Evolutionary conservation across 2,329 filamentous ascomycete genomes (phyloP), one percentile per base, ranked within the genome.

Genomic region (Clarireedia monteithiana): DNA sequence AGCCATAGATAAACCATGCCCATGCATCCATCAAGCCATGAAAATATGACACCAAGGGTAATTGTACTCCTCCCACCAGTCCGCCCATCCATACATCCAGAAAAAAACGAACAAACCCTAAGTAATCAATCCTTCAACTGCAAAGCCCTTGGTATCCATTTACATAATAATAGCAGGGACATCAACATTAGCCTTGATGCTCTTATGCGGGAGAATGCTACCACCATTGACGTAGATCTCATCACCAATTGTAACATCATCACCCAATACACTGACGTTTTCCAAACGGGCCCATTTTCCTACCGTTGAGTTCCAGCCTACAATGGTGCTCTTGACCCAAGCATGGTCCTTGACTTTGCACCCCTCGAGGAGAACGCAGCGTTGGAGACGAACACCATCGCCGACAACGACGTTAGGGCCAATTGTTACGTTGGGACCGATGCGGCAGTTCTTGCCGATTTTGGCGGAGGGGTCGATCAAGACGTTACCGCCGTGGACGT

Each of bases 171-270:
- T 85, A 59, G 82, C 81, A 24, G 82, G 82, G 27, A 82, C 82
- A 73, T 99, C 94, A 67, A 99, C 89, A 73, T 99, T 99, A 68
- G 86, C 83, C 82, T 97, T 97, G 81, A 99, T 97, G 72, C 87
- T 94, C 86, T 99, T 99, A 78, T 99, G 92, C 6, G 92, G 92
- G 62, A 99, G 78, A 60, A 99, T 87, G 67, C 89, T 95, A 68
- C 91, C 91, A 67, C 92, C 92, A 73, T 99, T 99, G 74, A 96
- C 94, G 74, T 97, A 96, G 65, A 99, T 91, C 76, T 99, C 92
- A 69, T 99, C 92, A 51, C 91, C 92, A 70, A 99, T 95, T 58
- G 89, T 95, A 53, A 99, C 92, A 71, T 99, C 92, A 75, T 99
- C 94, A 64, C 92, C 94, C 20, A 99, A 82, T 53, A 99, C 92